Base-by-base conservation (phyloP, 805 yeast species). In the Saccharomycopsis babjevae region DNA sequence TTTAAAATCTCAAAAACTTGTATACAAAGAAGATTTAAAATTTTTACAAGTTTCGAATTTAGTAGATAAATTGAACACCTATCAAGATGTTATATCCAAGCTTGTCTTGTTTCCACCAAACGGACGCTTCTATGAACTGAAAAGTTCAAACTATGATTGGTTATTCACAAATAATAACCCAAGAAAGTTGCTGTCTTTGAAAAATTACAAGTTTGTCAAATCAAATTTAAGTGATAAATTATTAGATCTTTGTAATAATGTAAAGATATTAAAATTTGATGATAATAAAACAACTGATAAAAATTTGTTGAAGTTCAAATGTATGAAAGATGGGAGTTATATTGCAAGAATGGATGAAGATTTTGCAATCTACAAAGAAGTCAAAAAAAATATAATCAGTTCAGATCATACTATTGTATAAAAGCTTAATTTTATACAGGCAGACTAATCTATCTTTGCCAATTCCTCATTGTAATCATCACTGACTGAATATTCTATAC, bases 401-500 rank as follows among this genome's bases (percentile, higher is more conserved):
- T 16, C 25, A 22, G 3, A 22, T 13, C 1, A 7, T 11, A 25
- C 22, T 20, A 22, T 11, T 46, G 32, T 10, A 25, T 46, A 10
- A 25, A 7, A 34, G 38, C 11, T 7, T 34, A 7, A 8, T 25
- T 11, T 22, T 11, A 46, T 46, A 43, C 7, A 20, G 3, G 4
- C 38, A 3, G 22, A 22, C n/a, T 57, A 56, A 56, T 60, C 59
- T 13, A 46, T 28, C 43, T 60, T 60, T 16, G 43, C 61, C 38
- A 55, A 38, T 34, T 56, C 58, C 32, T 39, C 25, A 22, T 15
- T 28, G 42, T 52, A 62, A 13, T 63, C 64, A 4, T 63, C 65
- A 1, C 62, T 59, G 2, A 61, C 38, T 2, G 59, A 43, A 54
- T 61, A 63, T 55, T 63, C 65, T 59, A 63, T 59, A 16, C 64